Conservation (phyloP, 2,329 filamentous ascomycete species). For the Monosporascus sp. region DNA sequence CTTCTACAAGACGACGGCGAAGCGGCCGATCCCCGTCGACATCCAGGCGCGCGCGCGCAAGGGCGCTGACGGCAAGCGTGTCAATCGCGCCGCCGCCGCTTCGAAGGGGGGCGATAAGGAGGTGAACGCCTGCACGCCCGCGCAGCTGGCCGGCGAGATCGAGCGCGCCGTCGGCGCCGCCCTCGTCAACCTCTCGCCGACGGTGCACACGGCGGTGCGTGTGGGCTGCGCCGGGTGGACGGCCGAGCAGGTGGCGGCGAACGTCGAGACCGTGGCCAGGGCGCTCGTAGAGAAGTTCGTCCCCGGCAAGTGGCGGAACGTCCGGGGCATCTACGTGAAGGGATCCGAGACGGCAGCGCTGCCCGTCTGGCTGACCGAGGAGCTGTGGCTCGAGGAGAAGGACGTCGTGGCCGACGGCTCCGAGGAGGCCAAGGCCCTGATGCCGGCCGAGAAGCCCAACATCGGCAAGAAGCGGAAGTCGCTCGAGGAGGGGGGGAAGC, state of each 20-base stretch:
- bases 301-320: slow-evolving; percentile 80
- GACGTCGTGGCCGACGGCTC: slow-evolving; percentile 59
- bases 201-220: slow-evolving; percentile 73
- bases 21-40: slow-evolving; percentile 80
- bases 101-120: too few species aligned
- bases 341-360: slow-evolving; percentile 80
- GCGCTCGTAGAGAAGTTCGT: slow-evolving; percentile 74
- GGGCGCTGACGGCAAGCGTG: slow-evolving; percentile 49
- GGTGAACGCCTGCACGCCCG: slow-evolving; percentile 47
- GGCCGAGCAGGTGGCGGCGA: slow-evolving; percentile 71
- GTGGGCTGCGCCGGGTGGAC: slow-evolving; percentile 73
- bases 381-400: slow-evolving; percentile 80
- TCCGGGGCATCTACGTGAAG: slow-evolving; percentile 85
- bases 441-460: slow-evolving; percentile 46
- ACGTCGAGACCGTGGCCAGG: slow-evolving; percentile 67
- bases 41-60: slow-evolving; percentile 60
- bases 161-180: slow-evolving; percentile 71
- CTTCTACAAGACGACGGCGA: slow-evolving; percentile 79
- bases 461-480: slow-evolving; percentile 62
- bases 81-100: slow-evolving; percentile 39
- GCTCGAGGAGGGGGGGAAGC: slow-evolving; percentile 27
- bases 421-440: slow-evolving; percentile 41
- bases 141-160: slow-evolving; percentile 74
- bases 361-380: slow-evolving; percentile 90
- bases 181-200: slow-evolving; percentile 72